phyloP scores from a whole-genome alignment of 1,284 basidiomycete genomes.

The Heimioporus retisporus region DNA sequence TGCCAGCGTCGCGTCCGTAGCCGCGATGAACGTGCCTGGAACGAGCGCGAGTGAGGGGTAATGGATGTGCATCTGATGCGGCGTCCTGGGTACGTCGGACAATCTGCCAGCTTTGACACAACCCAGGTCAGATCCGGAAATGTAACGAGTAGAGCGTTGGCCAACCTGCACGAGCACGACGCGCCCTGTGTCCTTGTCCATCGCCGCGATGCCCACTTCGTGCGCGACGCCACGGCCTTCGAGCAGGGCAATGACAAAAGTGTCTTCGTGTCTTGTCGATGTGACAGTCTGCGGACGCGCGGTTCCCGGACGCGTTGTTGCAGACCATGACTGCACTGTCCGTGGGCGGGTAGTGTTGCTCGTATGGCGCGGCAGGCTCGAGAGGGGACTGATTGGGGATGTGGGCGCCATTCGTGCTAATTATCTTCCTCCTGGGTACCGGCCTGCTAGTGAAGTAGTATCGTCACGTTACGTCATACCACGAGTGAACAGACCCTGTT shows the following conservation, averaged over 20 bases:
- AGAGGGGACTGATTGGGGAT: slow-evolving; percentile 25
- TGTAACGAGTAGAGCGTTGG: neutral
- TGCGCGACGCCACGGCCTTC: slow-evolving; percentile 81
- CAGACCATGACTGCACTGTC: slow-evolving; percentile 58
- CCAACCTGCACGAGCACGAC: slow-evolving; percentile 78
- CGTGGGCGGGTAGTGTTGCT: slow-evolving; percentile 41
- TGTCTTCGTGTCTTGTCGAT: slow-evolving; percentile 67
- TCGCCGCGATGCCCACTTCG: slow-evolving; percentile 88
- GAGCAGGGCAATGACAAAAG: slow-evolving; percentile 72
- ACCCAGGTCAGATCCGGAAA: too few species aligned
- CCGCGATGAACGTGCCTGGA: slow-evolving; percentile 80
- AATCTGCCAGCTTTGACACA: slow-evolving; percentile 74
- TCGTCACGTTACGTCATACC: too few species aligned
- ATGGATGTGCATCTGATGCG: slow-evolving; percentile 88
- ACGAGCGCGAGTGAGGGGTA: slow-evolving; percentile 79
- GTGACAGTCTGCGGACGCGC: slow-evolving; percentile 71
- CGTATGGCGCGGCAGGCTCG: slow-evolving; percentile 27
- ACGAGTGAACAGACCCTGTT: too few species aligned
- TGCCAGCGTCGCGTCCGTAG: slow-evolving; percentile 56
- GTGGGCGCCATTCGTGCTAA: slow-evolving; percentile 22
- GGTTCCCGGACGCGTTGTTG: slow-evolving; percentile 68
- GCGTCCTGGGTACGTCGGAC: slow-evolving; percentile 87
- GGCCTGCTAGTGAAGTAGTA: too few species aligned
- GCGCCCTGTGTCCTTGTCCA: slow-evolving; percentile 84
- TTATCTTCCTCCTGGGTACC: too few species aligned